A percentile compares a stretch with the other conserved stretches of the same genome.
Evolutionary conservation across 2,329 filamentous ascomycete species (phyloP).

Genomic region (Alternaria incomplexa): DNA sequence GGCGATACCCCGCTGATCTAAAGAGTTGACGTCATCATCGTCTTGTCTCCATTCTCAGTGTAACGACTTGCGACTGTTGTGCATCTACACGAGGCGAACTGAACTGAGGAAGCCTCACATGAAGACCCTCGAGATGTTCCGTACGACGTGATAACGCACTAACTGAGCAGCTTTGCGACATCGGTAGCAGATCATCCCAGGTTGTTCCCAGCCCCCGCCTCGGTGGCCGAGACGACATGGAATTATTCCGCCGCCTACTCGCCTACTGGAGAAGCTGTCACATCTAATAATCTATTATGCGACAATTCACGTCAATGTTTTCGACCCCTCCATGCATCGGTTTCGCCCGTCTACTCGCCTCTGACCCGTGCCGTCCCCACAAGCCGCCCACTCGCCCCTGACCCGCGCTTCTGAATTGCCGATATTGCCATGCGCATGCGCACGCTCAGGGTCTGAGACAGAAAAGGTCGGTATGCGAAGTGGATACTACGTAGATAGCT

Average conservation of each 20-base stretch:
- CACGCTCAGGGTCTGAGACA: background rate
- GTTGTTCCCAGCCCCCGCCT: background rate
- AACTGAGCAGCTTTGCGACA: background rate
- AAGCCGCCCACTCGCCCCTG: constrained; percentile 1
- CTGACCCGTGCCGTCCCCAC: constrained; percentile 2
- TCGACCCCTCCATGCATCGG: background rate
- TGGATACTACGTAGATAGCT: background rate
- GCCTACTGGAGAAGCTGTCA: background rate
- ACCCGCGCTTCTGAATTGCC: constrained; percentile 1
- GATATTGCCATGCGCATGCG: background rate
- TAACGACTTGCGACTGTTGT: background rate
- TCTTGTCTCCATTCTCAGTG: too few relatives aligned
- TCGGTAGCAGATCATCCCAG: background rate
- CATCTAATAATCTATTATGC: background rate
- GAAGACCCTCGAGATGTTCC: background rate
- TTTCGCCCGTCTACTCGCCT: constrained; percentile 5
- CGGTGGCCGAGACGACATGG: background rate
- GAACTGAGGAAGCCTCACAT: background rate
- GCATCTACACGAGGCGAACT: background rate
- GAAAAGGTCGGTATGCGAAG: background rate
- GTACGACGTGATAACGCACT: background rate
- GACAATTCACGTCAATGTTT: background rate
- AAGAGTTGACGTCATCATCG: background rate
- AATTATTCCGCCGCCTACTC: background rate
- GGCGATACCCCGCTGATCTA: background rate